Percentiles rank a stretch among this genome's conserved stretches.
These are phyloP conservation scores for Leptographium galeiforme DNA, from an alignment of 2,329 filamentous ascomycete genomes.

Conservation along the genomic window DNA sequence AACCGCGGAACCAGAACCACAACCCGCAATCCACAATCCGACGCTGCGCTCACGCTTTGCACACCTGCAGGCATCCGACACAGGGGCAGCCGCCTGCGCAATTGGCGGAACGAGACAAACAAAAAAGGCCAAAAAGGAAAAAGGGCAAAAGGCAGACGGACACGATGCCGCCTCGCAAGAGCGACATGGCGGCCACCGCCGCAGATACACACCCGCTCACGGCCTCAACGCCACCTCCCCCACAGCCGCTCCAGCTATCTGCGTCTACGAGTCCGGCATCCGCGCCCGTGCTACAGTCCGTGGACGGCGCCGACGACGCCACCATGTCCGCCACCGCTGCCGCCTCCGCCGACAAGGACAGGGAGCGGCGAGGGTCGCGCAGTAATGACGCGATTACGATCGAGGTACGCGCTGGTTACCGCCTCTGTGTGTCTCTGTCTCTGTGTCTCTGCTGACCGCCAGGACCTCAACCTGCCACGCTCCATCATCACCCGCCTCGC, in stretches of 20 bases:
- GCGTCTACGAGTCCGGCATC: neutral
- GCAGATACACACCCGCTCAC: neutral
- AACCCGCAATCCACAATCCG: too few species aligned
- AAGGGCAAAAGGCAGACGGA: too few species aligned
- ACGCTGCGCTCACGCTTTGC: too few species aligned
- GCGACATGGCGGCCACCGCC: slow-evolving; percentile 19
- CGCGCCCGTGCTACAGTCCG: neutral
- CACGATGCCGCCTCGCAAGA: slow-evolving; percentile 43
- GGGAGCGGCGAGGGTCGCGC: slow-evolving; percentile 13
- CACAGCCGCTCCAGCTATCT: neutral
- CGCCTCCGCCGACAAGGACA: neutral
- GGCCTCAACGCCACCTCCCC: neutral
- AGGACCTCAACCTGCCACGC: slow-evolving; percentile 67
- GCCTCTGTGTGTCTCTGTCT: neutral
- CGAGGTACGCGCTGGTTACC: slow-evolving; percentile 28
- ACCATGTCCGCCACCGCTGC: neutral
- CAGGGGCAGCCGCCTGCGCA: too few species aligned
- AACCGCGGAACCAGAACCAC: too few species aligned
- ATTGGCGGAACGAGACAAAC: too few species aligned
- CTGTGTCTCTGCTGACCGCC: neutral
- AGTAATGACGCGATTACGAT: slow-evolving; percentile 31
- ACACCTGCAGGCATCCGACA: too few species aligned
- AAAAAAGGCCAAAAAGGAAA: too few species aligned
- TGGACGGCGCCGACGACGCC: neutral
- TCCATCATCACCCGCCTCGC: slow-evolving; percentile 69